Conservation (phyloP, 441 rosid genomes). For the Adansonia grandidieri region DNA sequence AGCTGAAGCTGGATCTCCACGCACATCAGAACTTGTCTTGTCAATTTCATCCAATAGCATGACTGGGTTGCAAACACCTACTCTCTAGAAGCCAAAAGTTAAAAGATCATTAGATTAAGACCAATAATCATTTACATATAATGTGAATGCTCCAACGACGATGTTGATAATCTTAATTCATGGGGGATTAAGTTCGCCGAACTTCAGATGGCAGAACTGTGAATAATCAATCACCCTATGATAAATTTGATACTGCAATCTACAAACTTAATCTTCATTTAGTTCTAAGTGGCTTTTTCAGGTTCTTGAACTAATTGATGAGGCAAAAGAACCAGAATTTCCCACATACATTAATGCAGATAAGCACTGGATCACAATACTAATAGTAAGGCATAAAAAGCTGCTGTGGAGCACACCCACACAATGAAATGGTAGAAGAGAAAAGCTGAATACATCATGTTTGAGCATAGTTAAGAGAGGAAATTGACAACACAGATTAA, state of each 20-base stretch:
- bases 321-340: not conserved
- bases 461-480: not conserved
- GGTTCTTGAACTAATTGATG: conserved; percentile 16
- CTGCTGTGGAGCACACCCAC: not conserved
- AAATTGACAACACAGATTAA: not conserved
- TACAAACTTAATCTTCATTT: conserved; percentile 4
- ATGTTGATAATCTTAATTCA: not conserved
- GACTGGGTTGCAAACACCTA: conserved; percentile 95
- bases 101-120: conserved; percentile 22
- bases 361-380: not conserved
- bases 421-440: not conserved
- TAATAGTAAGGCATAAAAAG: not conserved
- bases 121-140: not conserved
- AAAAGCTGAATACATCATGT: not conserved
- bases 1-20: conserved; percentile 99
- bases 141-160: not conserved
- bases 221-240: not conserved
- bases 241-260: not conserved
- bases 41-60: conserved; percentile 97
- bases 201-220: not conserved
- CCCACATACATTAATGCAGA: not conserved
- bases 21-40: conserved; percentile 97
- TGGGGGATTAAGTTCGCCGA: conserved; percentile 2
- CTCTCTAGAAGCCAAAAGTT: conserved; percentile 61
- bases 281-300: not conserved